A percentile compares a stretch with the other conserved stretches of the same genome.
Conservation (phyloP, 345 rosid species). For the Erysimum cheiranthoides region DNA sequence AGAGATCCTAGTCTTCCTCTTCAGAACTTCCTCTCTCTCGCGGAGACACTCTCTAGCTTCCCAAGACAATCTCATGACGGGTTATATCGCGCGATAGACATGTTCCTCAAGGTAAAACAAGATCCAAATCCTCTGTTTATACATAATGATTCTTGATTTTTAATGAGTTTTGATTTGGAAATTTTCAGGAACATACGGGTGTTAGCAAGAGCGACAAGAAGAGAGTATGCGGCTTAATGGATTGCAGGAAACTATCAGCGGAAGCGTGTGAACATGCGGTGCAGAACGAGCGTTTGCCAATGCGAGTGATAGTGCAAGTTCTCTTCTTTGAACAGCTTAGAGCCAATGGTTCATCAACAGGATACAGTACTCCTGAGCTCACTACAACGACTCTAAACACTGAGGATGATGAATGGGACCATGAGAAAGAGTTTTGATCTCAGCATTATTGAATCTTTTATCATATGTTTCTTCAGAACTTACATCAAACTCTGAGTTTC, state of each 20-base stretch:
- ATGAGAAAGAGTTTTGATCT: conserved; percentile 52
- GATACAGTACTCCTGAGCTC: conserved; percentile 45
- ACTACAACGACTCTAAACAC: conserved; percentile 55
- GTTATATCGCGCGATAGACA: conserved; percentile 73
- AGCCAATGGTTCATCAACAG: conserved; percentile 67
- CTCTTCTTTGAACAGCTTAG: conserved; percentile 89
- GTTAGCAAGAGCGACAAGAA: conserved; percentile 72
- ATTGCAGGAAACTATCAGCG: conserved; percentile 75
- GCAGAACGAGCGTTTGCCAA: conserved; percentile 84
- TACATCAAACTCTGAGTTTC: conserved; percentile 38
- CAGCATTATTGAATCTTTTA: conserved; percentile 3
- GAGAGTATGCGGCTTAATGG: conserved; percentile 72
- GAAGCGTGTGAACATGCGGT: conserved; percentile 83
- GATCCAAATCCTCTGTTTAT: not conserved
- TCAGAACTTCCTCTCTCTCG: conserved; percentile 53
- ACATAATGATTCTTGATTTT: not conserved
- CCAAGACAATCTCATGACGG: conserved; percentile 67
- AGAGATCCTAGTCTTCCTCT: conserved; percentile 55
- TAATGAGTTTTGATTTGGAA: not conserved
- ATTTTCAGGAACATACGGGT: conserved; percentile 61
- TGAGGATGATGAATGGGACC: conserved; percentile 89
- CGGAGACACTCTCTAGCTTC: conserved; percentile 53
- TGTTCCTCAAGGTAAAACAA: conserved; percentile 66
- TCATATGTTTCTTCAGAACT: conserved; percentile 5
- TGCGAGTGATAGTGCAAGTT: conserved; percentile 82